phyloP scores from a whole-genome alignment of 352 stramenopile genomes.

The Thalassiosira delicatula region DNA sequence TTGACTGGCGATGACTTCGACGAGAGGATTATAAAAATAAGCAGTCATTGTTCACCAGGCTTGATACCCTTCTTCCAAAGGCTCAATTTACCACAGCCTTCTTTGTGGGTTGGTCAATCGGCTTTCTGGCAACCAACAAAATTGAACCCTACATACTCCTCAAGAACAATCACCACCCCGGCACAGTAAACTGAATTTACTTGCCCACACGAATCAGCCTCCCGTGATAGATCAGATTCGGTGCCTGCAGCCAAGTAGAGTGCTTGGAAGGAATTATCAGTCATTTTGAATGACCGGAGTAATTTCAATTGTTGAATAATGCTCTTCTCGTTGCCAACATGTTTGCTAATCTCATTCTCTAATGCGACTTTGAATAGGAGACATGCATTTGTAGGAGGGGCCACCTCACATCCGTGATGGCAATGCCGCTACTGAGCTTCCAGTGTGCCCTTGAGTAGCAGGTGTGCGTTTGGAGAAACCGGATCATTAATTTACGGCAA shows the following conservation, averaged over 20 bases:
- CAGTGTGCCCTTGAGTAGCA: no score
- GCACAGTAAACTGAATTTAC: not conserved
- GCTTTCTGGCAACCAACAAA: slow-evolving; percentile 3
- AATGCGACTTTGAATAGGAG: not conserved
- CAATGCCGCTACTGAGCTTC: no score
- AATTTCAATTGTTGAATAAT: not conserved
- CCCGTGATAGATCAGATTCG: slow-evolving; percentile 3
- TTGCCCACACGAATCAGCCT: not conserved
- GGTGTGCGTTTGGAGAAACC: no score
- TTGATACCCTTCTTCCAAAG: no score
- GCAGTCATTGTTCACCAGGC: no score
- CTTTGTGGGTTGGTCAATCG: slow-evolving; percentile 10
- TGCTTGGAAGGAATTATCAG: not conserved
- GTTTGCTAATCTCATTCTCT: not conserved
- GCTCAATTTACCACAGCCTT: not conserved
- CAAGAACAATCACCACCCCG: not conserved
- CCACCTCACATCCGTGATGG: no score
- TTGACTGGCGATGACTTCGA: no score
- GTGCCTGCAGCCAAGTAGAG: not conserved
- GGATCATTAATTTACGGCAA: no score
- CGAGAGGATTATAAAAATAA: no score
- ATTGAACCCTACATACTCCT: not conserved
- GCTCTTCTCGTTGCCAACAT: not conserved
- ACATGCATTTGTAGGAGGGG: not conserved
- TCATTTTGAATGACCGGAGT: not conserved